phyloP scores from a whole-genome alignment of 208 protist genomes.

The Leishmania guyanensis region DNA sequence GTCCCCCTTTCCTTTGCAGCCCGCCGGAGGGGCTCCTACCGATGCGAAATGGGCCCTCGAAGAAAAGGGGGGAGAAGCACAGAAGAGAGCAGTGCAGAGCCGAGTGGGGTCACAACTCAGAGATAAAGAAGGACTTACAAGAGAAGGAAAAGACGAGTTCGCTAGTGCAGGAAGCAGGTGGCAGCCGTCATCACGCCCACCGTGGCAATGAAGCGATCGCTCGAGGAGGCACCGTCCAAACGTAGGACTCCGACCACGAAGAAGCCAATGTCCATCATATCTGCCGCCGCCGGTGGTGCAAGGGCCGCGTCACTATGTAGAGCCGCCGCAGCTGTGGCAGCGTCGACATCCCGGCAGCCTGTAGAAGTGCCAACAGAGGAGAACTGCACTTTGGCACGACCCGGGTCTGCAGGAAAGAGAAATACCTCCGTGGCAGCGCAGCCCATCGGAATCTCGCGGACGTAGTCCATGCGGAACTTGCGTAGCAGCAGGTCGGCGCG shows the following conservation, averaged over 20 bases:
- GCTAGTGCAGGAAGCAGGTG: slow-evolving; percentile 19
- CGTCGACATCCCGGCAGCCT: neutral
- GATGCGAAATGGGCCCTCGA: neutral
- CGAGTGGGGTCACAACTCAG: neutral
- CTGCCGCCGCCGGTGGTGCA: neutral
- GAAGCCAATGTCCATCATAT: slow-evolving; percentile 46
- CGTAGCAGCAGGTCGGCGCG: slow-evolving; percentile 54
- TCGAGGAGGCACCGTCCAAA: neutral
- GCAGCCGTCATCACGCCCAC: slow-evolving; percentile 39
- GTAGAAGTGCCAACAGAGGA: neutral
- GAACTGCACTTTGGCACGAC: slow-evolving; percentile 13
- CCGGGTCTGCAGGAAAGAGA: slow-evolving; percentile 26
- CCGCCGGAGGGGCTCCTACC: neutral
- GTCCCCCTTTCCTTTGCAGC: neutral
- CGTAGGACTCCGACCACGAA: slow-evolving; percentile 38
- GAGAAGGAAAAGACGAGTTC: neutral
- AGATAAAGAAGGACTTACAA: neutral
- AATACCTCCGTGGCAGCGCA: slow-evolving; percentile 36
- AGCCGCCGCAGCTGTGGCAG: neutral
- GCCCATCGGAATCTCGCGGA: slow-evolving; percentile 57
- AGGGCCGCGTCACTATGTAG: neutral
- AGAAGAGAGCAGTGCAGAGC: neutral
- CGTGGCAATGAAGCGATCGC: slow-evolving; percentile 34
- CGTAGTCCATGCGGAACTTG: slow-evolving; percentile 69
- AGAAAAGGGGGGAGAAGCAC: neutral